Percentiles rank a stretch among this genome's conserved stretches.
Conservation (phyloP, 176 grass and related monocot species). For the Eragrostis curvula region DNA sequence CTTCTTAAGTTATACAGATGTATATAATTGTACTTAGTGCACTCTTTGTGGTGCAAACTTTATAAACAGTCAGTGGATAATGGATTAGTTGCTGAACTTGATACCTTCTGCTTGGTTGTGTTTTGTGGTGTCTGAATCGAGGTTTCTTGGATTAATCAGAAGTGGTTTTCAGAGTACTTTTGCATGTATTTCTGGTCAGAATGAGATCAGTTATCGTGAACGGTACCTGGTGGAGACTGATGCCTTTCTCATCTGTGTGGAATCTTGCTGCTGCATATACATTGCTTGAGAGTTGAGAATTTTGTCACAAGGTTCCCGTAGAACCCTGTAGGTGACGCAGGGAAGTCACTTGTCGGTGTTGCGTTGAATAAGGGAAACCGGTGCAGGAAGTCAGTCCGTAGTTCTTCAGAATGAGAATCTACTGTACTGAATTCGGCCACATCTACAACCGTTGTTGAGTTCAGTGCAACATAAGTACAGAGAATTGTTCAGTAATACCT, state of each 20-base stretch:
- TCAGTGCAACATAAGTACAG: too few species aligned
- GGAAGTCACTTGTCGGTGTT: too few species aligned
- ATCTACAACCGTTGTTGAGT: too few species aligned
- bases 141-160: neutral
- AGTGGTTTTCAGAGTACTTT: neutral
- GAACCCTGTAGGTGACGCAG: too few species aligned
- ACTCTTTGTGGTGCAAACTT: neutral
- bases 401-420: too few species aligned
- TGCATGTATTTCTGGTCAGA: neutral
- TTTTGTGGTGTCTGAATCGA: neutral
- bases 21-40: conserved; percentile 50
- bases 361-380: too few species aligned
- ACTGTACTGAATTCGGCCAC: too few species aligned
- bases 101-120: neutral
- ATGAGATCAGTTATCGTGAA: neutral
- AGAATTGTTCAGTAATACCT: too few species aligned
- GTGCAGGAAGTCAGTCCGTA: too few species aligned
- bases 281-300: neutral
- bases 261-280: neutral
- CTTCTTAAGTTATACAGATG: conserved; percentile 45
- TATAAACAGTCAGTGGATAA: conserved; percentile 14
- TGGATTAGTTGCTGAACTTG: conserved; percentile 2
- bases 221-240: neutral
- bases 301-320: neutral
- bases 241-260: neutral